phyloP scores from a whole-genome alignment of 2,329 filamentous ascomycete genomes.

The Endoconidiophora laricicola region DNA sequence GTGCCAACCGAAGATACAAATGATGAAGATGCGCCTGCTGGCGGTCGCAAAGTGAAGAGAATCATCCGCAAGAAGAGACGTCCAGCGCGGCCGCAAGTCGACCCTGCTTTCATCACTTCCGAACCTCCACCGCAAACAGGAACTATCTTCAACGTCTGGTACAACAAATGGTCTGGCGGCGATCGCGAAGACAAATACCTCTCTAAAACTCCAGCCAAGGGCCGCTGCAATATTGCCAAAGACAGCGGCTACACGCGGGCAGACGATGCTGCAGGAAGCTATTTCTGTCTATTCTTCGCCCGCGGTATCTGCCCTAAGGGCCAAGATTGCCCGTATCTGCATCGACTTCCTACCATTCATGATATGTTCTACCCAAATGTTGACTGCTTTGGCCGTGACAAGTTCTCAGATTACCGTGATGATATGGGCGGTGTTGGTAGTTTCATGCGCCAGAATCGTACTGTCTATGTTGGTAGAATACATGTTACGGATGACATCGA shows the following conservation, averaged over 20 bases:
- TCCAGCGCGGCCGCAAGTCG: constrained; percentile 80
- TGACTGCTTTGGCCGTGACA: constrained; percentile 89
- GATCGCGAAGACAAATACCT: constrained; percentile 86
- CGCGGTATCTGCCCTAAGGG: constrained; percentile 71
- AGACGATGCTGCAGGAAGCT: constrained; percentile 61
- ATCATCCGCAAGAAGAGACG: constrained; percentile 86
- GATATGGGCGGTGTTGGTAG: constrained; percentile 96
- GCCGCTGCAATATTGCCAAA: constrained; percentile 69
- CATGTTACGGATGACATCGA: constrained; percentile 95
- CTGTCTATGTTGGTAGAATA: constrained; percentile 83
- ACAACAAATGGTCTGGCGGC: constrained; percentile 95
- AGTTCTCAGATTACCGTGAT: constrained; percentile 81
- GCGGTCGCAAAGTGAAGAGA: constrained; percentile 47
- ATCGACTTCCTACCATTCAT: constrained; percentile 69
- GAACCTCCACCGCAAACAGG: constrained; percentile 85
- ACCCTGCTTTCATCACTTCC: constrained; percentile 63
- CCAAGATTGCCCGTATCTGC: constrained; percentile 84
- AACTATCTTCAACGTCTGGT: constrained; percentile 96
- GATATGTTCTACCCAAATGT: constrained; percentile 89
- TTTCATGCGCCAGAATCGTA: constrained; percentile 87
- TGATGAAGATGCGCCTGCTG: too few species aligned
- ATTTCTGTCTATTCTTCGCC: constrained; percentile 86
- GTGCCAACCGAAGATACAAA: not conserved
- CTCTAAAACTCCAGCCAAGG: constrained; percentile 64
- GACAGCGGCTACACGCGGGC: constrained; percentile 68